Percentiles rank a stretch among this genome's conserved stretches.
phyloP scores from a whole-genome alignment of 2,329 filamentous ascomycete species.

The Claviceps quebecensis region DNA sequence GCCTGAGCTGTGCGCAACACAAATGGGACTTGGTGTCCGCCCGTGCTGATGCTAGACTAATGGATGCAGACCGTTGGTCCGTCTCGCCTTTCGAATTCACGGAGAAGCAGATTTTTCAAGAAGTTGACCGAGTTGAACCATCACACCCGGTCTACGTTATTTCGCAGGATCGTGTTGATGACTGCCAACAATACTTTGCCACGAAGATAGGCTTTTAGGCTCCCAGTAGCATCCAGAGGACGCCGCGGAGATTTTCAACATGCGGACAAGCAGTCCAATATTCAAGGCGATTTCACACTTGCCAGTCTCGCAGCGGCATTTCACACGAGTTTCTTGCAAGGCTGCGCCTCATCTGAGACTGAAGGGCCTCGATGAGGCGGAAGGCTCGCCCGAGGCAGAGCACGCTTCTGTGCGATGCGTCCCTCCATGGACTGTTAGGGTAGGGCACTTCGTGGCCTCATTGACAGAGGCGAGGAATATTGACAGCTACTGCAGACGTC shows the following conservation, averaged over 20 bases:
- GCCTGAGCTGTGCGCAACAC: slow-evolving; percentile 72
- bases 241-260: background rate
- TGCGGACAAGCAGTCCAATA: no score
- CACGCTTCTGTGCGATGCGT: no score
- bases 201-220: slow-evolving; percentile 41
- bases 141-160: slow-evolving; percentile 81
- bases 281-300: no score
- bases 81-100: slow-evolving; percentile 37
- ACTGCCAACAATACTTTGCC: slow-evolving; percentile 51
- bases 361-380: no score
- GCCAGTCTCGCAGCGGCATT: background rate
- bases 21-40: slow-evolving; percentile 33
- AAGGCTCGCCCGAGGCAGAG: no score
- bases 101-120: slow-evolving; percentile 50
- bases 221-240: background rate
- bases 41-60: slow-evolving; percentile 20
- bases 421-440: no score
- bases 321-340: background rate
- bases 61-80: slow-evolving; percentile 28
- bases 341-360: no score
- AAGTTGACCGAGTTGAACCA: slow-evolving; percentile 52
- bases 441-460: no score
- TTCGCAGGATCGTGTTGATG: slow-evolving; percentile 53
- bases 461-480: no score
- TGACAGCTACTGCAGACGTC: no score